Conservation (phyloP, 495 filamentous ascomycete species). For the Umbilicaria muhlenbergii region DNA sequence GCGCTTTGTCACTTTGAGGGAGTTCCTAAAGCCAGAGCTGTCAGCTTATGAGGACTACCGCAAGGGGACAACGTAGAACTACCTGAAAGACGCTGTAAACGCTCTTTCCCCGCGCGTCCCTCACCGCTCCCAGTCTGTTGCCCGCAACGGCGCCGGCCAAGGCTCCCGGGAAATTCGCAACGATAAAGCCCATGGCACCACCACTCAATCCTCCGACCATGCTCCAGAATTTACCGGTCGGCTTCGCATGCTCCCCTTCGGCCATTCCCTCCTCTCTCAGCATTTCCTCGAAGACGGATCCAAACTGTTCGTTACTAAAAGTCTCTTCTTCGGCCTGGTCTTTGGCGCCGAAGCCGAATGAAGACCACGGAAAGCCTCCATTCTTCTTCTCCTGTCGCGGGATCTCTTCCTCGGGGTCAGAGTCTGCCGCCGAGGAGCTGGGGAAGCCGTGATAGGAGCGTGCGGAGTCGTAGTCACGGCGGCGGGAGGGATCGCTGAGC, state of each 20-base stretch:
- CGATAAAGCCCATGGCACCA: conserved; percentile 84
- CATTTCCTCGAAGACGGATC: conserved; percentile 94
- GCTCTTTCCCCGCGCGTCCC: conserved; percentile 85
- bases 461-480: conserved; percentile 77
- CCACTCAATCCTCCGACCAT: conserved; percentile 75
- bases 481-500: conserved; percentile 61
- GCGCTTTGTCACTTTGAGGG: conserved; percentile 62
- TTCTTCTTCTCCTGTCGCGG: conserved; percentile 24
- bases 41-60: neutral
- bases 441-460: conserved; percentile 34
- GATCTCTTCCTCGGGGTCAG: conserved; percentile 43
- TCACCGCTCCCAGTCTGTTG: conserved; percentile 71
- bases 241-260: conserved; percentile 32
- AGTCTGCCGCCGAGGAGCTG: conserved; percentile 26
- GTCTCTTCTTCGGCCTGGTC: conserved; percentile 31
- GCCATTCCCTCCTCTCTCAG: conserved; percentile 81
- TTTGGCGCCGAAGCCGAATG: conserved; percentile 39
- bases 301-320: conserved; percentile 65
- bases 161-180: conserved; percentile 79
- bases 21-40: conserved; percentile 34
- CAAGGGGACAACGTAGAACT: neutral
- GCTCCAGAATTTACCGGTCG: conserved; percentile 70
- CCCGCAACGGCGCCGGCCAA: conserved; percentile 86
- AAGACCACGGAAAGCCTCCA: conserved; percentile 43
- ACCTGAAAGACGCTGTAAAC: conserved; percentile 76